Evolutionary conservation across 2,329 filamentous ascomycete genomes (phyloP), one percentile per base, ranked within the genome.

Genomic region (Talaromyces amestolkiae): DNA sequence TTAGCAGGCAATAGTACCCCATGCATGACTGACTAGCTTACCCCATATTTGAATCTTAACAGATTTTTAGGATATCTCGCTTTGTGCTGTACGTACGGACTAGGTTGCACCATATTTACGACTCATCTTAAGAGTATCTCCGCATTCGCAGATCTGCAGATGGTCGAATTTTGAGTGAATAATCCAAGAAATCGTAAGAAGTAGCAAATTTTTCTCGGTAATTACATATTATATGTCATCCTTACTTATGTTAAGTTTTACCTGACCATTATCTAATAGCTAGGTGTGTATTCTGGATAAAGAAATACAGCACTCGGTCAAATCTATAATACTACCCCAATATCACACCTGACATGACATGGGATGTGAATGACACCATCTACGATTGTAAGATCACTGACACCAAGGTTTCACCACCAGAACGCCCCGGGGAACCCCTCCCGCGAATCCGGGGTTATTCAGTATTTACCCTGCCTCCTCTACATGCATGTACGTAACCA

Each of bases 381-480:
- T 53, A n/a, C 6, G 8, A 37, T 37, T 31, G 27, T 31, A 31
- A 33, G 49, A 53, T 53, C 49, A 33, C 24, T 53, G 51, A 56
- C n/a, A 22, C 27, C 31, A 35, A 8, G 27, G 51, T 54, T 54
- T 54, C 27, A 31, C 49, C 49, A n/a, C 22, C 19, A 24, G 47
- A 33, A 13, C 24, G n/a, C 9, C 15, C 35, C 56, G 56, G 56
- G 56, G 15, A 59, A 59, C 27, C 37, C 15, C 22, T 59, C 39
- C 56, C 56, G 56, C 37, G 56, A 59, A 59, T 59, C 56, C 56
- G 56, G 56, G 56, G 56, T 31, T 45, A n/a, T 53, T 31, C 5
- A 19, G 17, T 43, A n/a, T 8, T 47, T 31, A 31, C 47, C 47
- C 47, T 51, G 49, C 24, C 47, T 17, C 19, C 11, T 45, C 13